Conservation (phyloP, 208 protist species). For the Trypanosoma theileri region DNA sequence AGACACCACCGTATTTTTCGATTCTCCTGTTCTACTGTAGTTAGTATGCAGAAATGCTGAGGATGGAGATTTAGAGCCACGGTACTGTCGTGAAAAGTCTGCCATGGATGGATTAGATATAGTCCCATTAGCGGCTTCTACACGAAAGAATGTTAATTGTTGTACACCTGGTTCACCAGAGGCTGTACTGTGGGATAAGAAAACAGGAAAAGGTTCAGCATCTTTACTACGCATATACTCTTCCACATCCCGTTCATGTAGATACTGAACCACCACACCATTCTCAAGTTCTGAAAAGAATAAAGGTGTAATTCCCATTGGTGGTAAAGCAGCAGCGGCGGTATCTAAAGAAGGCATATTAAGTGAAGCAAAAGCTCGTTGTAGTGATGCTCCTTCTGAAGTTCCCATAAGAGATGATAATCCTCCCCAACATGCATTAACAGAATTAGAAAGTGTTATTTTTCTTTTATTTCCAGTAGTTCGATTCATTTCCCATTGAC, state of each 20-base stretch:
- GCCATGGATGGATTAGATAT: no score
- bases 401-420: background rate
- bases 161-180: conserved; percentile 54
- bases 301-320: conserved; percentile 37
- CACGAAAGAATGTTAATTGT: conserved; percentile 56
- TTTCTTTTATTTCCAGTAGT: background rate
- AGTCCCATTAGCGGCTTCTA: background rate
- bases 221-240: conserved; percentile 33
- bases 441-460: conserved; percentile 1
- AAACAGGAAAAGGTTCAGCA: conserved; percentile 36
- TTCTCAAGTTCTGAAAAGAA: conserved; percentile 64
- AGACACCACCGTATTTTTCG: background rate
- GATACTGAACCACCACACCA: conserved; percentile 60
- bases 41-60: background rate
- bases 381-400: background rate
- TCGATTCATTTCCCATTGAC: background rate
- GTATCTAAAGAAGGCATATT: background rate
- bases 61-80: background rate
- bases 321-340: background rate
- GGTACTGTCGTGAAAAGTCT: no score
- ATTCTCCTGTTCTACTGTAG: background rate
- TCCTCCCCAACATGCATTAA: conserved; percentile 13
- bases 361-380: background rate
- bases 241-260: conserved; percentile 41
- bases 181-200: conserved; percentile 41